These are phyloP conservation scores for Porphyrellus cyaneotinctus DNA, from an alignment of 768 basidiomycete genomes.

Conservation along the genomic window DNA sequence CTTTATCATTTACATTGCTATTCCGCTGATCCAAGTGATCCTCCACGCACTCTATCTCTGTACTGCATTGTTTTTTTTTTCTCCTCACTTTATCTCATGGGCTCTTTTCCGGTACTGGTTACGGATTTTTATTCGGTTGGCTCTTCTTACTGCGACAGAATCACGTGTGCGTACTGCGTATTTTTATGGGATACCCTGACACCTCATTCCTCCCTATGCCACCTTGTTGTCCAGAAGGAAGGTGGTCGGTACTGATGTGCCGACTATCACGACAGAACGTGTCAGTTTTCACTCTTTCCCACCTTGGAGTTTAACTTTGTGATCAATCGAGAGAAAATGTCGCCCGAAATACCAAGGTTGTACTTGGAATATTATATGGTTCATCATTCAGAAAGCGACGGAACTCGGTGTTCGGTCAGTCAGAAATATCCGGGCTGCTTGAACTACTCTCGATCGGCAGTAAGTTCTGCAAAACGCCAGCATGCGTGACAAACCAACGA, in stretches of 20 bases:
- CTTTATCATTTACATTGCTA: slow-evolving; percentile 15
- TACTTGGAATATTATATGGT: no score
- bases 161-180: slow-evolving; percentile 9
- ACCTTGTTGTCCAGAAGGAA: background rate
- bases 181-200: slow-evolving; percentile 27
- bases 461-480: no score
- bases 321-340: no score
- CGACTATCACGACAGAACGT: no score
- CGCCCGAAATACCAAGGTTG: no score
- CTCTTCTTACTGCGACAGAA: slow-evolving; percentile 2
- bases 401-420: no score
- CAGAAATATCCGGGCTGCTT: no score
- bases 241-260: no score
- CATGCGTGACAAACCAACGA: slow-evolving; percentile 3
- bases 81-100: slow-evolving; percentile 3
- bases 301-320: no score
- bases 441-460: no score
- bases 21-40: slow-evolving; percentile 8
- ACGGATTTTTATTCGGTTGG: slow-evolving; percentile 16
- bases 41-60: slow-evolving; percentile 4
- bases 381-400: no score
- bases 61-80: background rate
- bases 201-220: slow-evolving; percentile 10
- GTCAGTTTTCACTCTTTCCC: no score
- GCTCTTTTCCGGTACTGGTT: slow-evolving; percentile 18